phyloP scores from a whole-genome alignment of 192 early-diverging fungal species.

The Backusella mclennaniae region DNA sequence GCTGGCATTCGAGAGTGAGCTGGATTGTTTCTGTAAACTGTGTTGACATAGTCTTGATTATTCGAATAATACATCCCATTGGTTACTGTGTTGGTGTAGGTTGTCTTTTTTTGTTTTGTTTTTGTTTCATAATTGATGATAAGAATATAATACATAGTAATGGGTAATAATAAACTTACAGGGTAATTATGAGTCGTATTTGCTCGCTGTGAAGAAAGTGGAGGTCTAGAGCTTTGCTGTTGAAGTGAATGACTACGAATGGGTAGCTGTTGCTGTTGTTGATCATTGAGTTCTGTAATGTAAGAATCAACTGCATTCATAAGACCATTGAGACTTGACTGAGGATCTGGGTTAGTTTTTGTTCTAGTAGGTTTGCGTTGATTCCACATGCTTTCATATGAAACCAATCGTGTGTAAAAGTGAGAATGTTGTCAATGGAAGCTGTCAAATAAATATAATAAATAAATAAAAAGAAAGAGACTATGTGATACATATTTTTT shows the following conservation, averaged over 20 bases:
- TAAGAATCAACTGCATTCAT: constrained; percentile 24
- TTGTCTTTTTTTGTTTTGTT: background rate
- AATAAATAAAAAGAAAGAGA: background rate
- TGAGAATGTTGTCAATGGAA: background rate
- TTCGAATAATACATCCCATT: background rate
- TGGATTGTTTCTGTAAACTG: background rate
- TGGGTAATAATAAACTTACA: background rate
- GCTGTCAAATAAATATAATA: background rate
- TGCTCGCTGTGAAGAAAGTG: background rate
- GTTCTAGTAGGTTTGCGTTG: background rate
- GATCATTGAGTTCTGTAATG: constrained; percentile 15
- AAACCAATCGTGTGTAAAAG: background rate
- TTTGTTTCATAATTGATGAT: background rate
- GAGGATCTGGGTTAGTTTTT: background rate
- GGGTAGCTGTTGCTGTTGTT: constrained; percentile 8
- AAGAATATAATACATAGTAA: background rate
- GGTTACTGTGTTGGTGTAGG: background rate
- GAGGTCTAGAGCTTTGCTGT: background rate
- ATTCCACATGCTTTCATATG: constrained; percentile 1
- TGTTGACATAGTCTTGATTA: background rate
- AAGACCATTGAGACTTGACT: constrained; percentile 3
- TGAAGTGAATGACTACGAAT: background rate
- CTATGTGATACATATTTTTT: background rate
- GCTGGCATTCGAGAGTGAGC: background rate
- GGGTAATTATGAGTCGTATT: background rate